phyloP scores from a whole-genome alignment of 2,329 filamentous ascomycete species.

The Scytalidium sp. region DNA sequence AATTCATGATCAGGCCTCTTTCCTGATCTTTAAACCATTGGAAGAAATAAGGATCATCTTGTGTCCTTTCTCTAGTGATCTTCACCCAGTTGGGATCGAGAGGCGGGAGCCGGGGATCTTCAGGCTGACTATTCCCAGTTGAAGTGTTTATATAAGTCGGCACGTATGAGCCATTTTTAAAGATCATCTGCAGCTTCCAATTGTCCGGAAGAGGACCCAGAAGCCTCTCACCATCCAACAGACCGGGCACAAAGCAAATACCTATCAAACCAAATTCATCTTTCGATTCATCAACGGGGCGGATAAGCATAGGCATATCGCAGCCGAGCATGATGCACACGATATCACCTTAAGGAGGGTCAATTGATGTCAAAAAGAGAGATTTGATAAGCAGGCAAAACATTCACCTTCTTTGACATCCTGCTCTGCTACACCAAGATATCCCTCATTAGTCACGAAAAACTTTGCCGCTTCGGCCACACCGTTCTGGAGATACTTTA shows the following conservation, averaged over 20 bases:
- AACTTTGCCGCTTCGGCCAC: too few relatives aligned
- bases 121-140: neutral
- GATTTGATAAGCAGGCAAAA: too few relatives aligned
- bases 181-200: neutral
- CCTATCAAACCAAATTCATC: neutral
- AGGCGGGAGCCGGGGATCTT: neutral
- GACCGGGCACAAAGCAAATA: neutral
- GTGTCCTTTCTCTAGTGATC: neutral
- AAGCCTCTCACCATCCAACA: neutral
- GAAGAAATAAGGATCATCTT: neutral
- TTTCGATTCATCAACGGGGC: neutral
- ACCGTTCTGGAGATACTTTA: too few relatives aligned
- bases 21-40: neutral
- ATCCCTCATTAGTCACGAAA: too few relatives aligned
- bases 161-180: neutral
- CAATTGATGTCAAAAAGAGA: too few relatives aligned
- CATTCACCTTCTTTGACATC: too few relatives aligned
- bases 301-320: neutral
- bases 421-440: too few relatives aligned
- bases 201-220: neutral
- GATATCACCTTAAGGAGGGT: neutral
- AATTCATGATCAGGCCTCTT: neutral
- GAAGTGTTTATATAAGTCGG: neutral
- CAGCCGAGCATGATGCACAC: neutral
- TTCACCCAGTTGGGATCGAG: neutral